Evolutionary conservation across 208 protist species (phyloP).

Genomic region (Leptomonas seymouri): DNA sequence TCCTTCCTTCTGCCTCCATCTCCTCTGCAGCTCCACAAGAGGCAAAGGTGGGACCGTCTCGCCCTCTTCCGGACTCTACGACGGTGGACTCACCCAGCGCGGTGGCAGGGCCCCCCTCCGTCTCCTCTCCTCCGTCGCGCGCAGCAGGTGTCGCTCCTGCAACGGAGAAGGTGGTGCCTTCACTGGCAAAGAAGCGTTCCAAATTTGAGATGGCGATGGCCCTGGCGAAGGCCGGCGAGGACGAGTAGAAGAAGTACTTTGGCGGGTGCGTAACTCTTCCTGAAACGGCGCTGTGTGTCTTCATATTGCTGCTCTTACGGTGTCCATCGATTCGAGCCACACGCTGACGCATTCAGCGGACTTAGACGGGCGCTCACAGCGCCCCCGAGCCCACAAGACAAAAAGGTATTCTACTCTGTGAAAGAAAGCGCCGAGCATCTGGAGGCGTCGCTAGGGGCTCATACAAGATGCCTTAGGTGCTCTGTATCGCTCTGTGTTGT

Average conservation of each 20-base stretch:
- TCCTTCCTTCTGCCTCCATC: slow-evolving; percentile 5
- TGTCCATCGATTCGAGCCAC: too few species aligned
- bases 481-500: too few species aligned
- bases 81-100: neutral
- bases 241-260: neutral
- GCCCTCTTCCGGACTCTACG: neutral
- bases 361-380: too few species aligned
- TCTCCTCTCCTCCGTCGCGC: neutral
- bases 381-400: too few species aligned
- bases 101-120: neutral
- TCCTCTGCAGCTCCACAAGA: neutral
- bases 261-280: too few species aligned
- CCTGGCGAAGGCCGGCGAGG: slow-evolving; percentile 13
- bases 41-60: neutral
- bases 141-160: neutral
- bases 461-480: too few species aligned
- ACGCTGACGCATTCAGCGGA: too few species aligned
- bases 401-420: too few species aligned
- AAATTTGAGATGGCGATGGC: slow-evolving; percentile 30
- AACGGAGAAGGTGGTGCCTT: neutral
- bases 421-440: too few species aligned
- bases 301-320: too few species aligned
- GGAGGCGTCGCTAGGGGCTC: too few species aligned
- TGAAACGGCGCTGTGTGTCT: too few species aligned
- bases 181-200: slow-evolving; percentile 22